Base-by-base conservation (phyloP, 306 rosid species). In the Cucurbita ficifolia region DNA sequence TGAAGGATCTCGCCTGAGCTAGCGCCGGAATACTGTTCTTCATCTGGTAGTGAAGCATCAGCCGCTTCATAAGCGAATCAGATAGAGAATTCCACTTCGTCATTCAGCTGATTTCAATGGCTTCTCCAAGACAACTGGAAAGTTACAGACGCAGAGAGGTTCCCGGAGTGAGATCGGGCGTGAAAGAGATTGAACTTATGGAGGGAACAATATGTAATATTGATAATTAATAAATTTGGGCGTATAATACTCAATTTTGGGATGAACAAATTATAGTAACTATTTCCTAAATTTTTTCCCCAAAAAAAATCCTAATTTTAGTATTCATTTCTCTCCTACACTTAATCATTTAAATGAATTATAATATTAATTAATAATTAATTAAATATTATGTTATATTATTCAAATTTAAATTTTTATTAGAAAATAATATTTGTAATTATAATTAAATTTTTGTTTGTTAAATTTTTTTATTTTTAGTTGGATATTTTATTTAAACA, bases 11-110 rank as follows among this genome's bases (percentile, higher is more conserved):
- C 3, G 86, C 43, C 19, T 55, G 82, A 52, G 76, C 24, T 46
- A 49, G 42, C 53, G 72, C 67, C 18, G 87, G 86, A 82, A 39
- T 73, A 53, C 76, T 43, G 63, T 46, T 74, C 52, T 4, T 17
- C 55, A 62, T 80, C 62, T 42, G 72, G 73, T 62, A 80, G 39
- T 73, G 81, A 21, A 76, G 83, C 79, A 75, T 78, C 10, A 92
- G 81, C 60, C 83, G 88, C 55, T 53, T 75, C 80, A 89, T 75
- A 21, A 87, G 68, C 49, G 86, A 78, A 13, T 88, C 76, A n/a
- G 94, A 88, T 6, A 70, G 90, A 52, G 85, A 83, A 76, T 75
- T 81, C 71, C 87, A 82, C 79, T 85, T 85, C 78, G 88, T 36
- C 89, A 81, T 85, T 46, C 1, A 22, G 24, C 59, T 40, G 22